These are phyloP conservation scores for Takashimella tepidaria DNA, from an alignment of 1,284 basidiomycete species.

Conservation along the genomic window DNA sequence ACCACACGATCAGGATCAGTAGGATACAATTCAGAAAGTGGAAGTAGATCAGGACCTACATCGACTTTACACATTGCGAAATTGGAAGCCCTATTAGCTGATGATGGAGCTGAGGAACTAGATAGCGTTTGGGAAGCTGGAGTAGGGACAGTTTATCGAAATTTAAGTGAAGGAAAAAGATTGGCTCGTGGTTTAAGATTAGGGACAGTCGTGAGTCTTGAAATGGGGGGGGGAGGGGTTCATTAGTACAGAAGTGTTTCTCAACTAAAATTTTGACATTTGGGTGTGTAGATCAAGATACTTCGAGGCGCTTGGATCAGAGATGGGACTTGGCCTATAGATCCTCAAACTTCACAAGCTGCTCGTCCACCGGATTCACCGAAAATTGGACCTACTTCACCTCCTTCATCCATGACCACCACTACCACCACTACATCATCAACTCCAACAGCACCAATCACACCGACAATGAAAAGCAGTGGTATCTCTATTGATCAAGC, in stretches of 20 bases:
- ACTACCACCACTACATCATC: neutral
- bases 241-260: too few species aligned
- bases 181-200: constrained; percentile 34
- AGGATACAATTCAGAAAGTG: neutral
- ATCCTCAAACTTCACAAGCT: constrained; percentile 21
- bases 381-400: constrained; percentile 1
- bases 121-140: constrained; percentile 38
- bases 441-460: neutral
- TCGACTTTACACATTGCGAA: constrained; percentile 17
- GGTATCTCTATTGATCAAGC: too few species aligned
- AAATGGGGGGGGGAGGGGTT: too few species aligned
- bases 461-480: neutral
- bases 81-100: constrained; percentile 32
- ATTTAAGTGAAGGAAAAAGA: constrained; percentile 29
- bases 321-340: constrained; percentile 46
- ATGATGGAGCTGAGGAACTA: constrained; percentile 32
- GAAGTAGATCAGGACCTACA: neutral
- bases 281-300: constrained; percentile 41
- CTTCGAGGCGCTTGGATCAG: constrained; percentile 41
- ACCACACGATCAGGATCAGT: neutral
- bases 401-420: neutral
- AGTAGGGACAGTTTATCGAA: constrained; percentile 27
- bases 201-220: constrained; percentile 42
- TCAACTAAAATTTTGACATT: too few species aligned
- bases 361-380: constrained; percentile 28